Evolutionary conservation across 768 basidiomycete species (phyloP), one percentile per base, ranked within the genome.

Genomic region (Boletus insuetus): DNA sequence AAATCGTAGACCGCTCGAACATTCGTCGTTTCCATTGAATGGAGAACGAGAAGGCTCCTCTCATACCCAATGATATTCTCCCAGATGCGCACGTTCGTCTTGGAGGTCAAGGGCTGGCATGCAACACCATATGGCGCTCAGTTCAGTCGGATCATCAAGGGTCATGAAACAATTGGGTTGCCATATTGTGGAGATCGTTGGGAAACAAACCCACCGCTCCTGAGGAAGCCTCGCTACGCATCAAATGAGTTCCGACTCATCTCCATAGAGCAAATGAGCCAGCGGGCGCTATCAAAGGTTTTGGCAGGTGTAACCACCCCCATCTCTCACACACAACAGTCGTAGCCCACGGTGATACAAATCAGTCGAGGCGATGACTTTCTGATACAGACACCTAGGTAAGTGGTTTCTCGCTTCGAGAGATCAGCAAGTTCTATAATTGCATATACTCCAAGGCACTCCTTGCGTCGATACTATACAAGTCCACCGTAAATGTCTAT

Each of bases 291-390:
- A 29, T 35, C 34, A 12, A 48, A 38, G 39, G 19, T 32, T 32
- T 40, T 53, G 45, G 44, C 46, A 48, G 22, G 42, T 40, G 35
- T 13, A 31, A 45, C 31, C 44, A 43, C 9, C 26, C 29, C 39
- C 49, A 20, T 42, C 42, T 53, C 13, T 5, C 34, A 12, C 34
- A 45, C 45, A 51, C 53, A 24, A 34, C 32, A 39, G 14, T 35
- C 34, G 14, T 35, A 13, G 11, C 37, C 57, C 49, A 40, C 34
- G 39, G 53, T 20, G 48, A 47, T 45, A 53, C 51, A n/a, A 38
- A 54, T 58, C 56, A 24, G 39, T 46, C 19, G 43, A 60, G 64
- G 64, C 58, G 58, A 58, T 68, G 66, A 31, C 46, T 38, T 38
- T 24, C 26, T 48, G 49, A 64, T 35, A 45, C 45, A 26, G 42